A percentile compares a stretch with the other conserved stretches of the same genome.
Evolutionary conservation across 2,329 filamentous ascomycete genomes (phyloP).

Genomic region (Xylariaceae sp.): DNA sequence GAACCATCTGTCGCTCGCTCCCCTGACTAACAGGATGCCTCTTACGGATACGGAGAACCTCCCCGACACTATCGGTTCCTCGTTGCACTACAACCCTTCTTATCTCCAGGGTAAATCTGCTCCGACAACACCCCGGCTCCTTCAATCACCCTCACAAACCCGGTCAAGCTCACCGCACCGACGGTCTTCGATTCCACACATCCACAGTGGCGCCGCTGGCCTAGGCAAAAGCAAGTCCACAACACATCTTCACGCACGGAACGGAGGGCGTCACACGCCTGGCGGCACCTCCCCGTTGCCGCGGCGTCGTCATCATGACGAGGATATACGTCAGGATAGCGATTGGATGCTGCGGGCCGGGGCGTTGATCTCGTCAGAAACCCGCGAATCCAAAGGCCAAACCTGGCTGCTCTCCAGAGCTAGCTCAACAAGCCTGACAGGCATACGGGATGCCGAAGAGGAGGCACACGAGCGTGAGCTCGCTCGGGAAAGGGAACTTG

Average conservation of each 20-base stretch:
- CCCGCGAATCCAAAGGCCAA: conserved; percentile 63
- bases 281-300: conserved; percentile 22
- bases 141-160: conserved; percentile 50
- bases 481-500: conserved; percentile 43
- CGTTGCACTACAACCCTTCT: conserved; percentile 38
- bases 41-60: conserved; percentile 48
- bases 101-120: conserved; percentile 59
- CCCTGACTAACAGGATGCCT: conserved; percentile 56
- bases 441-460: conserved; percentile 46
- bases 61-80: conserved; percentile 32
- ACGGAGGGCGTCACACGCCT: conserved; percentile 20
- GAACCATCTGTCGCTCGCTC: conserved; percentile 57
- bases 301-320: conserved; percentile 30
- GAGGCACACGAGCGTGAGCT: conserved; percentile 48
- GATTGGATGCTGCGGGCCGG: conserved; percentile 63
- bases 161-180: conserved; percentile 42
- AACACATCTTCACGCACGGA: conserved; percentile 42
- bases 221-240: conserved; percentile 60
- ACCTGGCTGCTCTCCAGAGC: conserved; percentile 61
- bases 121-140: conserved; percentile 58
- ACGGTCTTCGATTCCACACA: conserved; percentile 33
- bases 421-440: conserved; percentile 57
- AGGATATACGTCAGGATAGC: conserved; percentile 43
- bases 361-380: conserved; percentile 55
- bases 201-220: conserved; percentile 19